These are phyloP conservation scores for Galerina sulciceps DNA, from an alignment of 768 basidiomycete species.

Conservation along the genomic window DNA sequence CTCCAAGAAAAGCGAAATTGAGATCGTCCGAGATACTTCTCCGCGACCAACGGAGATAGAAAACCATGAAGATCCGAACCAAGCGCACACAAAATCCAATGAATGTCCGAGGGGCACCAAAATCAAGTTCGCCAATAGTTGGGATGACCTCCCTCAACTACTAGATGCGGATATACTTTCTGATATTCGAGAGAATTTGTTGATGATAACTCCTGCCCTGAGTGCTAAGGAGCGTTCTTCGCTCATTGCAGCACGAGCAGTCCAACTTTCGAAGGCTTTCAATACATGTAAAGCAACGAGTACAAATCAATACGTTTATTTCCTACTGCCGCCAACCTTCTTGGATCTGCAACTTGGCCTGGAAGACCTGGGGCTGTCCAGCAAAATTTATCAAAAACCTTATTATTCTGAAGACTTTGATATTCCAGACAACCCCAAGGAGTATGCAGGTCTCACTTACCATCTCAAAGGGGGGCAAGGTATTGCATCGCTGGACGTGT, in stretches of 20 bases:
- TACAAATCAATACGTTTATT: constrained; percentile 51
- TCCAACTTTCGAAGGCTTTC: constrained; percentile 32
- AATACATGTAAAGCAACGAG: constrained; percentile 31
- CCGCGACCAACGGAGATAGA: not conserved
- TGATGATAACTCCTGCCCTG: not conserved
- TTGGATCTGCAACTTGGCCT: constrained; percentile 50
- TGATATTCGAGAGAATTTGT: too few species aligned
- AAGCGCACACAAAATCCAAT: too few species aligned
- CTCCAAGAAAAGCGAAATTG: not conserved
- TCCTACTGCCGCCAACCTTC: constrained; percentile 51
- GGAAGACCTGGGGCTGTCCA: constrained; percentile 51
- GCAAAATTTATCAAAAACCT: constrained; percentile 74
- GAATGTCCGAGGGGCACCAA: too few species aligned
- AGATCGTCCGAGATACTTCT: not conserved
- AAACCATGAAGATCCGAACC: not conserved
- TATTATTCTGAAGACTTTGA: constrained; percentile 79
- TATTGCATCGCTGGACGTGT: constrained; percentile 62
- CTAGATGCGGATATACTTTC: too few species aligned
- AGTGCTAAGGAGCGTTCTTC: constrained; percentile 18
- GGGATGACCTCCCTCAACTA: too few species aligned
- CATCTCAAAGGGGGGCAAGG: constrained; percentile 67
- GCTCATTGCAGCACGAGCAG: constrained; percentile 25
- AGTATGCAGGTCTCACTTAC: constrained; percentile 83
- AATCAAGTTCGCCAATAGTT: too few species aligned
- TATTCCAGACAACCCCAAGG: constrained; percentile 66